Base-by-base conservation (phyloP, 129 eudicot genomes). In the Logfia minima region DNA sequence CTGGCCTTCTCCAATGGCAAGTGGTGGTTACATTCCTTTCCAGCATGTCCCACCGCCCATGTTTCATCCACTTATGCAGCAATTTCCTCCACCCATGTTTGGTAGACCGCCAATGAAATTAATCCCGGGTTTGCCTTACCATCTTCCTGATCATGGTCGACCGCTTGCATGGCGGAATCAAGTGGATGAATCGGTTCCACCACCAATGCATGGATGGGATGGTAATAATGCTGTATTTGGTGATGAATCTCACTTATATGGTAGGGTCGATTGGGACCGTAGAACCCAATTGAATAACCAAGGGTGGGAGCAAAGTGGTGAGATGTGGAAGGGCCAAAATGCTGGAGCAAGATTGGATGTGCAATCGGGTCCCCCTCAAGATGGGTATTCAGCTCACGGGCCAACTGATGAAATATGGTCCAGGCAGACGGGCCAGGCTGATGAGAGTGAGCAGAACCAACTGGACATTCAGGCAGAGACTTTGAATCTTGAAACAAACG, bases 51-150 rank as follows among this genome's bases (percentile, higher is more conserved):
- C 97, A 18, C 91, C 96, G 26, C 97, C 96, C 10, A 90, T 89
- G 73, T 89, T 94, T 77, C 98, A 85, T 80, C 87, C 96, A 3
- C 84, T 87, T 19, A 86, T 94, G 92, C 96, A 81, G 45, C 98
- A 87, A 37, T 94, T 89, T 80, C 96, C 96, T 0, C 90, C 92
- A 6, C 91, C 90, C 8, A 79, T 91, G 19, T 91, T 89, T 76
- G 97, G 97, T 69, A 80, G 97, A 71, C 98, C 96, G 1, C 79
- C 98, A 24, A 84, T 91, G 96, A 93, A 94, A 31, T 35, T 94
- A 69, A 89, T 85, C 84, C 97, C 90, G 37, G 88, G 88, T 48
- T 71, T 88, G 58, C 92, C 93, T 66, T 90, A 88, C 80, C 90
- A 82, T 79, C 83, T 28, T 89, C 63, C 63, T 7, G 63, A 58